Percentiles rank a stretch among this genome's conserved stretches.
These are phyloP conservation scores for Auricularia cornea DNA, from an alignment of 768 basidiomycete genomes.

Conservation along the genomic window DNA sequence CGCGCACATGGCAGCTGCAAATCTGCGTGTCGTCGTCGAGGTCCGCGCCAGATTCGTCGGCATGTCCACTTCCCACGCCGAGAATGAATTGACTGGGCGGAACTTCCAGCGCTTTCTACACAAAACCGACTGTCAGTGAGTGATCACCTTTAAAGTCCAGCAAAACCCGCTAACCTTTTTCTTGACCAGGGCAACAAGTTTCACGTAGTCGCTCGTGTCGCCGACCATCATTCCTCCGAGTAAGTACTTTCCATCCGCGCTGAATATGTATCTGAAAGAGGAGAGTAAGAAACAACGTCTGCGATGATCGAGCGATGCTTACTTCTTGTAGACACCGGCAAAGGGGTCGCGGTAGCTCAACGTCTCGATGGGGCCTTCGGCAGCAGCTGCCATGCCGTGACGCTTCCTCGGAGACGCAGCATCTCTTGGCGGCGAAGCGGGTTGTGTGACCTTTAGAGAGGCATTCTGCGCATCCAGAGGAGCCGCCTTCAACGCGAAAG, in stretches of 20 bases:
- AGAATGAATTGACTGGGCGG: slow-evolving; percentile 61
- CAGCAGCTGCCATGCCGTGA: slow-evolving; percentile 16
- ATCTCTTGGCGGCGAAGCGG: slow-evolving; percentile 8
- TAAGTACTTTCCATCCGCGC: slow-evolving; percentile 58
- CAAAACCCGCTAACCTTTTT: slow-evolving; percentile 49
- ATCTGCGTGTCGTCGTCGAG: slow-evolving; percentile 66
- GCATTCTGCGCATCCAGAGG: background rate
- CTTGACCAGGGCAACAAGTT: slow-evolving; percentile 61
- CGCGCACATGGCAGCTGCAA: slow-evolving; percentile 55
- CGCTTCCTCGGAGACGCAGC: slow-evolving; percentile 13
- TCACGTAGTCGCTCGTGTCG: slow-evolving; percentile 57
- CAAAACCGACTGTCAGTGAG: background rate
- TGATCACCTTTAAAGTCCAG: background rate
- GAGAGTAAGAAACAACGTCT: background rate
- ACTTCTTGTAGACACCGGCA: slow-evolving; percentile 62
- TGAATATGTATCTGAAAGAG: slow-evolving; percentile 49
- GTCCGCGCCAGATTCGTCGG: slow-evolving; percentile 52
- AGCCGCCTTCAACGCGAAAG: background rate
- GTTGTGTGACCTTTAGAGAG: slow-evolving; percentile 5
- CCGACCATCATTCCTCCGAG: slow-evolving; percentile 80
- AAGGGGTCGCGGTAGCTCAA: slow-evolving; percentile 68
- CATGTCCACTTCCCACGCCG: slow-evolving; percentile 38
- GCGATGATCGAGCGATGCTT: slow-evolving; percentile 2
- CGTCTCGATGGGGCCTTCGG: slow-evolving; percentile 42
- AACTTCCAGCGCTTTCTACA: slow-evolving; percentile 54